These are phyloP conservation scores for Circinella umbellata DNA, from an alignment of 371 early-diverging fungal species.

Conservation along the genomic window DNA sequence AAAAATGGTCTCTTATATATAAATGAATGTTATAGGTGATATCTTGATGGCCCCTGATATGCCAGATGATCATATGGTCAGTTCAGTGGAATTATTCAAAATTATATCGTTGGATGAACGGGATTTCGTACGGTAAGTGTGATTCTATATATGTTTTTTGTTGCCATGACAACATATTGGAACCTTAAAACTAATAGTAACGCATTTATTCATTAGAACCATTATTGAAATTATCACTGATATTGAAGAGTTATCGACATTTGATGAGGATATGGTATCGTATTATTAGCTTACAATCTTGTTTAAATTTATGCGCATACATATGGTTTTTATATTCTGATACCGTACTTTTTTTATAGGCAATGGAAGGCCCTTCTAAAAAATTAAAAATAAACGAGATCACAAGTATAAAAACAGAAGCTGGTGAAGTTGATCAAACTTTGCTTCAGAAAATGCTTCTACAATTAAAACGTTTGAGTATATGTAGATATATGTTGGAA, in stretches of 20 bases:
- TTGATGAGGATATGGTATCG: conserved; percentile 18
- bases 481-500: conserved; percentile 77
- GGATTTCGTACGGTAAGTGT: conserved; percentile 78
- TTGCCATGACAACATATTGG: neutral
- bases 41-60: conserved; percentile 74
- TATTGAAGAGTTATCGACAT: conserved; percentile 23
- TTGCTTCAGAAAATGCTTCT: conserved; percentile 52
- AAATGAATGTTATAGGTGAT: conserved; percentile 46
- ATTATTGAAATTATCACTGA: conserved; percentile 81
- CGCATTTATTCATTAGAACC: conserved; percentile 28
- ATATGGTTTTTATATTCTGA: neutral
- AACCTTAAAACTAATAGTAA: neutral
- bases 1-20: neutral
- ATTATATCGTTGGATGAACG: conserved; percentile 78
- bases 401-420: conserved; percentile 28
- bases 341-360: neutral
- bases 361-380: conserved; percentile 14
- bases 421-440: conserved; percentile 31
- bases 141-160: neutral
- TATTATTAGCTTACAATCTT: too few species aligned
- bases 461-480: conserved; percentile 74
- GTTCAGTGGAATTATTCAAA: conserved; percentile 73
- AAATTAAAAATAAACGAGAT: conserved; percentile 21
- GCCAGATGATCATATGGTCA: conserved; percentile 71
- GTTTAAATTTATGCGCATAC: neutral